These are phyloP conservation scores for Trichoderma gamsii DNA, from an alignment of 495 filamentous ascomycete genomes.

Conservation along the genomic window DNA sequence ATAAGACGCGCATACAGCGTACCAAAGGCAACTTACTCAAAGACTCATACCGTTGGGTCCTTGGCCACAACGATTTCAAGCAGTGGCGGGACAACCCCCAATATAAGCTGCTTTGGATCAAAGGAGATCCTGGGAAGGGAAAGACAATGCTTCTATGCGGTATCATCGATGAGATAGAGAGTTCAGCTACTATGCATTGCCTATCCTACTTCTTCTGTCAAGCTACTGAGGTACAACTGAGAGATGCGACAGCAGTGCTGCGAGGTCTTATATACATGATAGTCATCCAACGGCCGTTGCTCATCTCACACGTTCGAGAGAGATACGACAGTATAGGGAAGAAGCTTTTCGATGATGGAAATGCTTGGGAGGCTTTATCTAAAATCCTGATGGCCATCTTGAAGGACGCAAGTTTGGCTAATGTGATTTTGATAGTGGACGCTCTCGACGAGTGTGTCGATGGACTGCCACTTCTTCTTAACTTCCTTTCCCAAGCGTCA, in stretches of 20 bases:
- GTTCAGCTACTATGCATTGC: not conserved
- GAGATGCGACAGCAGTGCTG: conserved; percentile 36
- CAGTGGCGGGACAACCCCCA: conserved; percentile 18
- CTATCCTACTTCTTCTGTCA: conserved; percentile 45
- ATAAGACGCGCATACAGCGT: conserved; percentile 35
- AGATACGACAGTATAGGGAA: conserved; percentile 26
- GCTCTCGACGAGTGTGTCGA: conserved; percentile 41
- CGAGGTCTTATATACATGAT: conserved; percentile 39
- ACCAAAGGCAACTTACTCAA: conserved; percentile 36
- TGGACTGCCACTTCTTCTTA: conserved; percentile 24
- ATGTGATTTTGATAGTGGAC: conserved; percentile 27
- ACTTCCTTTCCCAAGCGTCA: conserved; percentile 20
- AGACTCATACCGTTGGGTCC: conserved; percentile 40
- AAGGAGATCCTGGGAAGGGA: conserved; percentile 38
- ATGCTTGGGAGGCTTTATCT: conserved; percentile 27
- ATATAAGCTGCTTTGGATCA: conserved; percentile 30
- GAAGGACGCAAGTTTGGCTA: conserved; percentile 21
- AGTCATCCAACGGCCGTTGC: conserved; percentile 27
- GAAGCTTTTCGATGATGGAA: conserved; percentile 30
- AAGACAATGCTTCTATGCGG: conserved; percentile 46
- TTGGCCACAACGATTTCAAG: conserved; percentile 33
- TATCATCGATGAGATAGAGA: conserved; percentile 32
- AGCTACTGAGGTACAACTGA: conserved; percentile 28
- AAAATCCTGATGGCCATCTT: conserved; percentile 30
- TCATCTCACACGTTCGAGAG: conserved; percentile 28